These are phyloP conservation scores for Serendipita indica DNA, from an alignment of 768 basidiomycete genomes.

Conservation along the genomic window DNA sequence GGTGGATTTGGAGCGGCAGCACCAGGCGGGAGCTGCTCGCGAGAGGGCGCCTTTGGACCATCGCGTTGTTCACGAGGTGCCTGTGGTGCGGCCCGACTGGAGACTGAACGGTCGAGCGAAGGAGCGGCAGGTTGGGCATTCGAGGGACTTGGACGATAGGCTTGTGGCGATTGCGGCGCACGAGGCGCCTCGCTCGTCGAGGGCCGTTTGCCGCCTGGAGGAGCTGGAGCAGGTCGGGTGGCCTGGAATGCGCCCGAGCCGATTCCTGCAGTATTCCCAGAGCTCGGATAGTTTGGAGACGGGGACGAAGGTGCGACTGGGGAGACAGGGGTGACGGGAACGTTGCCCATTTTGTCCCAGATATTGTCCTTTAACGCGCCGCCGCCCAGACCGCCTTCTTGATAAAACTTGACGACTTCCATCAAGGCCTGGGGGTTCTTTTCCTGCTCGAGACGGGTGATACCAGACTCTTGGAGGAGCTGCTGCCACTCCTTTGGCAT, in stretches of 20 bases:
- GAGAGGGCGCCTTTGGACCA: conserved; percentile 15
- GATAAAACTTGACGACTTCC: conserved; percentile 98
- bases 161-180: conserved; percentile 21
- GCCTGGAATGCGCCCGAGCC: conserved; percentile 20
- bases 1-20: neutral
- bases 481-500: conserved; percentile 99
- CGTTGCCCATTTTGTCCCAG: conserved; percentile 66
- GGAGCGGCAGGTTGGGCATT: conserved; percentile 50
- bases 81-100: conserved; percentile 53
- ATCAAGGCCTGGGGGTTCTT: conserved; percentile 96
- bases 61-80: conserved; percentile 16
- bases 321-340: conserved; percentile 8
- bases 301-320: conserved; percentile 28
- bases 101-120: conserved; percentile 73
- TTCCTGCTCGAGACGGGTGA: conserved; percentile 87
- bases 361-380: conserved; percentile 31
- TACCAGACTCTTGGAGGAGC: conserved; percentile 86
- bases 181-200: neutral
- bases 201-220: conserved; percentile 28
- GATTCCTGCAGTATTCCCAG: conserved; percentile 6
- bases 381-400: conserved; percentile 51
- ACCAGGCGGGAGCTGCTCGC: conserved; percentile 5
- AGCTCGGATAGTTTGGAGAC: conserved; percentile 23
- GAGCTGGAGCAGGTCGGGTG: conserved; percentile 36
- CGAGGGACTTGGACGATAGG: conserved; percentile 65